These are phyloP conservation scores for Suillus hirtellus DNA, from an alignment of 768 basidiomycete species.

Conservation along the genomic window DNA sequence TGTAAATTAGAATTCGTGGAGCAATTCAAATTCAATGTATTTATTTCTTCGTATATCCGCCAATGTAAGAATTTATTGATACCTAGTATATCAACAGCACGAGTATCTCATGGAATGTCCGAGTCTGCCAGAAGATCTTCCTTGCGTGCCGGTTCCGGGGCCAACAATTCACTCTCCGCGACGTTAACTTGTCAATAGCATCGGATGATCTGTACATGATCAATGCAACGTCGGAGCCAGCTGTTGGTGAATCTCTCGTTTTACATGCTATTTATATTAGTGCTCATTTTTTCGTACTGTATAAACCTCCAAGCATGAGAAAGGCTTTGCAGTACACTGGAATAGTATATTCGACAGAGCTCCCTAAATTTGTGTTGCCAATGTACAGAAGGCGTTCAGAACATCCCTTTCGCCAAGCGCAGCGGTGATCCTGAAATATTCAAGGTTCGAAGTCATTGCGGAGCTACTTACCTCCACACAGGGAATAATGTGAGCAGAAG, in stretches of 20 bases:
- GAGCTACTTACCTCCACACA: too few species aligned
- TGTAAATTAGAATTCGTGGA: too few species aligned
- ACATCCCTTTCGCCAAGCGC: not conserved
- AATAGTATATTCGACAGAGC: not conserved
- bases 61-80: too few species aligned
- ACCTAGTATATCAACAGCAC: constrained; percentile 41
- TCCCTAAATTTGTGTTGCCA: not conserved
- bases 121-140: constrained; percentile 51
- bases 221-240: not conserved
- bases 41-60: too few species aligned
- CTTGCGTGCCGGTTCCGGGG: constrained; percentile 51
- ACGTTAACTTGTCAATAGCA: not conserved
- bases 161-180: not conserved
- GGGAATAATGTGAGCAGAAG: too few species aligned
- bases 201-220: not conserved
- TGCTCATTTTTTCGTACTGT: not conserved
- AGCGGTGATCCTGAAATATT: not conserved
- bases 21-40: too few species aligned
- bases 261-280: not conserved
- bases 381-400: not conserved
- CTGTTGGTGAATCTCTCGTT: not conserved
- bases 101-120: constrained; percentile 82
- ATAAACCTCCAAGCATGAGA: not conserved
- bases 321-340: not conserved
- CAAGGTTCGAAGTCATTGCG: not conserved